phyloP scores from a whole-genome alignment of 2,329 filamentous ascomycete genomes.

The Davidsoniella australis region DNA sequence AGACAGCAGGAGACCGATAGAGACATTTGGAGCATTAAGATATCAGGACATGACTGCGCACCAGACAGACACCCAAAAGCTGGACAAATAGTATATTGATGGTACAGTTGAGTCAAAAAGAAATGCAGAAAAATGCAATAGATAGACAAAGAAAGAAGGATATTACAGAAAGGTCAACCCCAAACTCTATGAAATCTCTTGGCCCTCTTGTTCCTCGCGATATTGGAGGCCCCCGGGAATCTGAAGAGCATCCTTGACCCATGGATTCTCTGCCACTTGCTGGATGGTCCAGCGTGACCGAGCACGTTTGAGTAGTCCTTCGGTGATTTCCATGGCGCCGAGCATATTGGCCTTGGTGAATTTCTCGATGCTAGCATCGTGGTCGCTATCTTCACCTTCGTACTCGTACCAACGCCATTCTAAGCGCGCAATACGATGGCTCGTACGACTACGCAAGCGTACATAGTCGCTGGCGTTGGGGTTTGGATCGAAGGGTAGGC shows the following conservation, averaged over 20 bases:
- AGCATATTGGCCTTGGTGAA: slow-evolving; percentile 48
- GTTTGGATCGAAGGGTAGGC: slow-evolving; percentile 79
- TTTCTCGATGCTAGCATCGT: slow-evolving; percentile 48
- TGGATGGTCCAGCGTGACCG: slow-evolving; percentile 60
- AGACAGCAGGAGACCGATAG: not conserved
- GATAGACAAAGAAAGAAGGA: slow-evolving; percentile 1
- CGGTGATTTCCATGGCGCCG: slow-evolving; percentile 66
- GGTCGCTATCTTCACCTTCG: slow-evolving; percentile 69
- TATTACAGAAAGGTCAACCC: slow-evolving; percentile 11
- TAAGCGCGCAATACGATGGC: slow-evolving; percentile 84
- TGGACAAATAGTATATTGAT: not conserved
- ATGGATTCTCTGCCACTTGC: slow-evolving; percentile 53
- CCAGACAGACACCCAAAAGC: slow-evolving; percentile 8
- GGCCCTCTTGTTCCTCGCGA: slow-evolving; percentile 39
- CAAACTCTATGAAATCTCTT: slow-evolving; percentile 25
- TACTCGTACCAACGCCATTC: slow-evolving; percentile 93
- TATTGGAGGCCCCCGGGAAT: slow-evolving; percentile 46
- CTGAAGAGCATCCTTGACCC: slow-evolving; percentile 59
- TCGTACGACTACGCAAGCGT: slow-evolving; percentile 63
- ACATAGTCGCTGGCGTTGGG: slow-evolving; percentile 63
- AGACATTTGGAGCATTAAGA: not conserved
- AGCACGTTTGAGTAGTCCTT: slow-evolving; percentile 68
- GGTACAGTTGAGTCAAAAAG: not conserved
- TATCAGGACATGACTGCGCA: not conserved
- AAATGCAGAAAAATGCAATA: not conserved